These are phyloP conservation scores for Plenodomus tracheiphilus DNA, from an alignment of 2,329 filamentous ascomycete species.

Conservation along the genomic window DNA sequence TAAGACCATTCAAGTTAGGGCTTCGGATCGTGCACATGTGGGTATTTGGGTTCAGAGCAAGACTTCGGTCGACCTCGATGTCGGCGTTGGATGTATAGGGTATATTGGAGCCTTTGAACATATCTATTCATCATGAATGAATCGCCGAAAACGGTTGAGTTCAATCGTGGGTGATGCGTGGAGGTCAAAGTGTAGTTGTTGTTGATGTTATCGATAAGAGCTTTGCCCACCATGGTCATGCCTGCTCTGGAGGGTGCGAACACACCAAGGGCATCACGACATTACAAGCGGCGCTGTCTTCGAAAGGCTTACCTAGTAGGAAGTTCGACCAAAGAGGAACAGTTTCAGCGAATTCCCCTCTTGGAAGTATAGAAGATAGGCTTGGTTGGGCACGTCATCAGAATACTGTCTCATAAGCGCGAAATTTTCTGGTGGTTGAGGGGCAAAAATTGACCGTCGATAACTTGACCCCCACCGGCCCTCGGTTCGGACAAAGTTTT, in stretches of 20 bases:
- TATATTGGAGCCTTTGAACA: too few species aligned
- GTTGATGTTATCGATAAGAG: conserved; percentile 1
- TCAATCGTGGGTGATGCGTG: too few species aligned
- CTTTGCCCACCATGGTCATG: not conserved
- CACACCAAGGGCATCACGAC: not conserved
- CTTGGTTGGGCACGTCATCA: not conserved
- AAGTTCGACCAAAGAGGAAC: too few species aligned
- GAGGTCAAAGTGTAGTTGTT: not conserved
- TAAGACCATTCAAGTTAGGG: not conserved
- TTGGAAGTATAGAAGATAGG: not conserved
- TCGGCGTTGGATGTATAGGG: too few species aligned
- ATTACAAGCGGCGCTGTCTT: not conserved
- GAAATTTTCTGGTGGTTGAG: conserved; percentile 26
- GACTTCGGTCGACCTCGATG: too few species aligned
- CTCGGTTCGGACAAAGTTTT: too few species aligned
- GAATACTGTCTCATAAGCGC: not conserved
- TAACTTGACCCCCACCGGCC: too few species aligned
- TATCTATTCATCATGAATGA: too few species aligned
- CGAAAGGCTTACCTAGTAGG: not conserved
- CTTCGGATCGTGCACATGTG: not conserved
- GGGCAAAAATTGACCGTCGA: conserved; percentile 15
- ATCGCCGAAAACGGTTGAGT: too few species aligned
- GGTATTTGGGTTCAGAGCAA: too few species aligned
- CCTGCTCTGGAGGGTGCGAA: not conserved
- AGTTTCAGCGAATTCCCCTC: too few species aligned